phyloP scores from a whole-genome alignment of 164 flowering plant species.

The Vitis amurensis region DNA sequence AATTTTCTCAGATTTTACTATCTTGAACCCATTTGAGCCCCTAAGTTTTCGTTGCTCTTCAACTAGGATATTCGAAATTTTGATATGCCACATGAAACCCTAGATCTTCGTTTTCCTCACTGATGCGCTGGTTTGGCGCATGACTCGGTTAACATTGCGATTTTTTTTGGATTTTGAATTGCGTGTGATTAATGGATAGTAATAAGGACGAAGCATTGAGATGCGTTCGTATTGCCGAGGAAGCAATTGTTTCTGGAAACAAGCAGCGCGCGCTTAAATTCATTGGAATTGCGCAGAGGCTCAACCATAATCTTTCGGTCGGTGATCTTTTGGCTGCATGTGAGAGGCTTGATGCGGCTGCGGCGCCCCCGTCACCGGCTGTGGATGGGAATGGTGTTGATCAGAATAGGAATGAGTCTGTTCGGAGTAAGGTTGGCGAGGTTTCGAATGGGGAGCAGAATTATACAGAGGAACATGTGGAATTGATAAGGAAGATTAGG shows the following conservation, averaged over 20 bases:
- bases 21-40: not conserved
- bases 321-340: constrained; percentile 63
- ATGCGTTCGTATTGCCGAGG: constrained; percentile 66
- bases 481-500: constrained; percentile 60
- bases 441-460: constrained; percentile 39
- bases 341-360: constrained; percentile 40
- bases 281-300: constrained; percentile 65
- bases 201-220: constrained; percentile 93
- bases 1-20: not conserved
- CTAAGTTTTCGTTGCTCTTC: not conserved
- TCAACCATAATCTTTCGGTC: constrained; percentile 50
- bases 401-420: constrained; percentile 17
- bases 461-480: constrained; percentile 68
- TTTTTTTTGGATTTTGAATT: constrained; percentile 2
- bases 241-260: constrained; percentile 73
- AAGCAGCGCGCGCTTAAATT: constrained; percentile 79
- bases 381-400: constrained; percentile 19
- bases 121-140: not conserved
- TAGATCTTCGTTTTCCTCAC: not conserved
- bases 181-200: constrained; percentile 60
- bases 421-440: constrained; percentile 14
- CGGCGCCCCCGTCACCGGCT: constrained; percentile 19
- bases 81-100: not conserved
- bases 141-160: not conserved
- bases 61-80: not conserved